Percentiles rank a stretch among this genome's conserved stretches.
Evolutionary conservation across 1,284 basidiomycete genomes (phyloP).

Genomic region (Schizopora paradoxa): DNA sequence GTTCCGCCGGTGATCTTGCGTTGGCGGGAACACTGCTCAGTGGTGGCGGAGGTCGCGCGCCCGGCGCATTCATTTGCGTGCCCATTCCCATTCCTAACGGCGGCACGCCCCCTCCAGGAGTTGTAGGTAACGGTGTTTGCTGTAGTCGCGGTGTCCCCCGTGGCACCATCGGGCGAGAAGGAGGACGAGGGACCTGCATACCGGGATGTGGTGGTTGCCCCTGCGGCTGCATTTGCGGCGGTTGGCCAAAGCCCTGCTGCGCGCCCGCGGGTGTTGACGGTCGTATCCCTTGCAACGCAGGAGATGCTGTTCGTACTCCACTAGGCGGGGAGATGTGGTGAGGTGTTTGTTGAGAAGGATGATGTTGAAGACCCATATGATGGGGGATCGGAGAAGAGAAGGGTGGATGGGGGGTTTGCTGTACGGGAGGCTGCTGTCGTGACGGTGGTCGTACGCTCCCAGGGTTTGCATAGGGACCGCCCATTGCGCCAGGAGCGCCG

Average conservation of each 20-base stretch:
- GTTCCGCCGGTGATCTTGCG: slow-evolving; percentile 4
- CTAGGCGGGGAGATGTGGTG: slow-evolving; percentile 18
- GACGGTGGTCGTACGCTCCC: not conserved
- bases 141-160: slow-evolving; percentile 33
- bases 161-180: slow-evolving; percentile 21
- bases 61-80: slow-evolving; percentile 2
- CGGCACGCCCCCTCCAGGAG: slow-evolving; percentile 12
- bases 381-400: too few species aligned
- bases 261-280: slow-evolving; percentile 17
- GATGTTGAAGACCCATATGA: slow-evolving; percentile 6
- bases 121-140: slow-evolving; percentile 19
- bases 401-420: too few species aligned
- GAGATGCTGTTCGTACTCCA: slow-evolving; percentile 20
- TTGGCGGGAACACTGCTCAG: slow-evolving; percentile 6
- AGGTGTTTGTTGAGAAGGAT: slow-evolving; percentile 17
- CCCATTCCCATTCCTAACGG: slow-evolving; percentile 1
- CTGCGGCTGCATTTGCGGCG: slow-evolving; percentile 25
- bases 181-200: slow-evolving; percentile 11
- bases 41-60: slow-evolving; percentile 2
- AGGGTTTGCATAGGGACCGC: not conserved
- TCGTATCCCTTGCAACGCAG: slow-evolving; percentile 19
- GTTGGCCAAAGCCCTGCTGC: slow-evolving; percentile 12
- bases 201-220: slow-evolving; percentile 19
- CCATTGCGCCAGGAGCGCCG: not conserved
- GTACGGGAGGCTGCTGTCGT: slow-evolving; percentile 6